A percentile compares a stretch with the other conserved stretches of the same genome.
Evolutionary conservation across 2,329 filamentous ascomycete species (phyloP).

Genomic region (Sporothrix curviconia): DNA sequence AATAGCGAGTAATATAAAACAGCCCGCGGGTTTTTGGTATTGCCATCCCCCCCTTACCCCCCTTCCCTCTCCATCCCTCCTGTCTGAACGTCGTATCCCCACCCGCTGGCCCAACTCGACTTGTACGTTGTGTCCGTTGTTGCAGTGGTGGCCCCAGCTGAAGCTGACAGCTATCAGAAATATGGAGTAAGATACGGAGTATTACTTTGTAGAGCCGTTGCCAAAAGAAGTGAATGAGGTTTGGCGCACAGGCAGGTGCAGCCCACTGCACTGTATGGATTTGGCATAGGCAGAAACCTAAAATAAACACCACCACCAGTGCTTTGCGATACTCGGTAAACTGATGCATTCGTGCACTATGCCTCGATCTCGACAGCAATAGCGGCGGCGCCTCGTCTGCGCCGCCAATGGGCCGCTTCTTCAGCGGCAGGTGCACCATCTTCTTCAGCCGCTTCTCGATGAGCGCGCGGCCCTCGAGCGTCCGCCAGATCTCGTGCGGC

Average conservation of each 20-base stretch:
- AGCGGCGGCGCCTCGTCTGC: not conserved
- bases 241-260: not conserved
- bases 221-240: not conserved
- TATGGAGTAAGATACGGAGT: not conserved
- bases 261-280: not conserved
- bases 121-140: no score
- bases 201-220: not conserved
- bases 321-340: no score
- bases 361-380: no score
- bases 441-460: constrained; percentile 75
- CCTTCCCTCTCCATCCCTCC: not conserved
- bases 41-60: not conserved
- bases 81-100: not conserved
- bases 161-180: constrained; percentile 6
- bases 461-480: constrained; percentile 60
- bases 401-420: not conserved
- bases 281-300: not conserved
- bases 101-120: no score
- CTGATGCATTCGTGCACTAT: no score
- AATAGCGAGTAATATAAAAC: not conserved
- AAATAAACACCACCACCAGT: not conserved
- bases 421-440: constrained; percentile 42
- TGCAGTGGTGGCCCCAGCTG: constrained; percentile 1
- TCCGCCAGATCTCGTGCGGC: constrained; percentile 81
- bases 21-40: not conserved